A percentile compares a stretch with the other conserved stretches of the same genome.
phyloP scores from a whole-genome alignment of 2,329 filamentous ascomycete species.

The Magnaporthiopsis incrustans region DNA sequence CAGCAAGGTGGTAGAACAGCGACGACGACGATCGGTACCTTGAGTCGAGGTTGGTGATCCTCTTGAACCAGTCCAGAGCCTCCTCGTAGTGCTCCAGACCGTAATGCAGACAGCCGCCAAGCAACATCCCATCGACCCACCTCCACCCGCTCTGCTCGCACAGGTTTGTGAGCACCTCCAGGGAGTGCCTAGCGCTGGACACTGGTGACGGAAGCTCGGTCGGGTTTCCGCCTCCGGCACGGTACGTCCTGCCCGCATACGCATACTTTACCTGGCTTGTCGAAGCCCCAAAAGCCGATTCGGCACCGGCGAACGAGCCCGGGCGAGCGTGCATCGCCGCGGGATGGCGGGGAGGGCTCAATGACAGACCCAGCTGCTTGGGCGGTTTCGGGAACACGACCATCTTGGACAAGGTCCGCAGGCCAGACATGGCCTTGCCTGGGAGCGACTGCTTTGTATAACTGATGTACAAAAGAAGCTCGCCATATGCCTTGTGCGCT shows the following conservation, averaged over 20 bases:
- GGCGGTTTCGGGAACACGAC: conserved; percentile 48
- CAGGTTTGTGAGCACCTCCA: conserved; percentile 64
- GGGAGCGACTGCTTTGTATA: conserved; percentile 44
- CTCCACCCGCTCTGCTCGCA: conserved; percentile 76
- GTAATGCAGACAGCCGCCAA: conserved; percentile 88
- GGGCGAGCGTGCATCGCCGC: not conserved
- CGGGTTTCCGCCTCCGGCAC: conserved; percentile 8
- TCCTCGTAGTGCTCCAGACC: conserved; percentile 78
- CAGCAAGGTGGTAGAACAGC: conserved; percentile 2
- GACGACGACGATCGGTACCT: conserved; percentile 33
- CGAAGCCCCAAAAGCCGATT: not conserved
- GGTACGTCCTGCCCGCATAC: conserved; percentile 8
- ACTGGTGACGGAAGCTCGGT: conserved; percentile 29
- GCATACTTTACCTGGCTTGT: conserved; percentile 5
- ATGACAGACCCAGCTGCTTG: conserved; percentile 20
- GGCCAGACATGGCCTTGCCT: conserved; percentile 27
- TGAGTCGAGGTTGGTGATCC: conserved; percentile 47
- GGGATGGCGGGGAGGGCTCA: conserved; percentile 8
- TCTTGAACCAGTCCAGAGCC: conserved; percentile 65
- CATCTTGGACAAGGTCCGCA: conserved; percentile 36
- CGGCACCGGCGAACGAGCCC: not conserved
- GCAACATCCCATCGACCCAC: conserved; percentile 88
- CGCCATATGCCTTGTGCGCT: conserved; percentile 66
- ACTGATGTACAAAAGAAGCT: conserved; percentile 59
- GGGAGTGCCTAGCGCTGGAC: conserved; percentile 53